Percentiles rank a stretch among this genome's conserved stretches.
These are phyloP conservation scores for Digitaria exilis DNA, from an alignment of 202 grass and related monocot genomes.

Conservation along the genomic window DNA sequence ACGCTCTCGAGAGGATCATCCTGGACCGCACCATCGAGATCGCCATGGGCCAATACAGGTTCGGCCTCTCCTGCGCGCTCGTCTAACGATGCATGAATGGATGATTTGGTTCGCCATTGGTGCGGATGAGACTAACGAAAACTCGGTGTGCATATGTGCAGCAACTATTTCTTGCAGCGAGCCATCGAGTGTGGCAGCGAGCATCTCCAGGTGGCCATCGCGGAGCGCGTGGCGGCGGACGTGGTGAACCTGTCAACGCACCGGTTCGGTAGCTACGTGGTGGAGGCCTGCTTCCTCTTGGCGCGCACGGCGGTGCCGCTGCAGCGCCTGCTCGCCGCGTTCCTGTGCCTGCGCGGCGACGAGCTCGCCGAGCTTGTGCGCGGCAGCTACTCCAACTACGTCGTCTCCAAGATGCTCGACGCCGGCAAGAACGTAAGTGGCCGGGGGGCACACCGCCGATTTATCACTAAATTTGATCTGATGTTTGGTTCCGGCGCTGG, in stretches of 20 bases:
- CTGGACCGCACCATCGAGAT: neutral
- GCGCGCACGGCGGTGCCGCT: neutral
- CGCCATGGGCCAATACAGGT: constrained; percentile 28
- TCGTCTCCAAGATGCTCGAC: constrained; percentile 33
- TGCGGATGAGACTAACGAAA: no score
- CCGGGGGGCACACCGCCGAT: no score
- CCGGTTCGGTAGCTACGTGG: constrained; percentile 46
- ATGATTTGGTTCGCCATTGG: no score
- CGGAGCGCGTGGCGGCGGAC: constrained; percentile 23
- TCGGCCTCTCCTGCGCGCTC: neutral
- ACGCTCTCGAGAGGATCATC: neutral
- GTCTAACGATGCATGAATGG: neutral
- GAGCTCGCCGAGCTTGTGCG: constrained; percentile 32
- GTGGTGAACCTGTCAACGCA: neutral
- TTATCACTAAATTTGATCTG: no score
- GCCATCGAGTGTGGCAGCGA: constrained; percentile 17
- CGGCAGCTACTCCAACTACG: constrained; percentile 37
- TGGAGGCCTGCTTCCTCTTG: constrained; percentile 41
- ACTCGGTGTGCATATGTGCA: neutral
- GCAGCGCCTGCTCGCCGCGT: constrained; percentile 10
- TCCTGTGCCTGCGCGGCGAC: neutral
- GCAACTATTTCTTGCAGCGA: constrained; percentile 51
- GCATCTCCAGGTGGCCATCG: neutral
- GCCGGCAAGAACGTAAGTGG: neutral
- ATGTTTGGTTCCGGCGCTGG: no score